Evolutionary conservation across 2,329 filamentous ascomycete species (phyloP), one percentile per base, ranked within the genome.

Genomic region (Pseudogymnoascus sp.): DNA sequence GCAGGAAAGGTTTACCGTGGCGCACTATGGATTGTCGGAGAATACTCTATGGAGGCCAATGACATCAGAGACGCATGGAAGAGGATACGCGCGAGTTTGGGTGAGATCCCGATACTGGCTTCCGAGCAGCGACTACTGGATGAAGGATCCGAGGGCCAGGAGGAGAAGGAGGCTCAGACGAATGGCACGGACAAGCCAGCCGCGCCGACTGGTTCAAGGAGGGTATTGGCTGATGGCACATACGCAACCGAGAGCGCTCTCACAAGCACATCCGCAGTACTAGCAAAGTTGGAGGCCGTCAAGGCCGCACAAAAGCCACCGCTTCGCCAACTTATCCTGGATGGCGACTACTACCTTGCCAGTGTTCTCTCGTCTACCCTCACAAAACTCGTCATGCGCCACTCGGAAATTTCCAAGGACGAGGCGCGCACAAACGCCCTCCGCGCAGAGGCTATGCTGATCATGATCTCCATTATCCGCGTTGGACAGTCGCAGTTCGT

Each of bases 401-500:
- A 97, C 74, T 89, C 91, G 1, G 92, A 97, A 72, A 92, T 97
- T 64, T 97, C 93, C 1, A 80, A 88, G 25, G 93, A 97, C 69
- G 77, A 82, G 45, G 89, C 90, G 45, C 88, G 94, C 39, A 97
- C 93, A 31, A 99, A 99, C 70, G 92, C 93, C 31, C 83, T 99
- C 27, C 88, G 91, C 59, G 94, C 94, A 3, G 94, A 99, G 76
- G 94, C 94, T 48, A 99, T 99, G 94, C 83, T 99, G 60, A 97
- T 99, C 73, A 96, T 97, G 92, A 96, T 99, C 69, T 97, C 94
- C 4, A 95, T 99, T 68, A 91, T 99, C 67, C 92, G 94, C 59
- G 94, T 97, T 64, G 94, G 94, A 40, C 94, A 99, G 76, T 97
- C 93, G n/a, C 91, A 96, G 66, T 99, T 99, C 69, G 94, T 96